phyloP scores from a whole-genome alignment of 2,329 filamentous ascomycete genomes.

The Beauveria scarabaeidicola region DNA sequence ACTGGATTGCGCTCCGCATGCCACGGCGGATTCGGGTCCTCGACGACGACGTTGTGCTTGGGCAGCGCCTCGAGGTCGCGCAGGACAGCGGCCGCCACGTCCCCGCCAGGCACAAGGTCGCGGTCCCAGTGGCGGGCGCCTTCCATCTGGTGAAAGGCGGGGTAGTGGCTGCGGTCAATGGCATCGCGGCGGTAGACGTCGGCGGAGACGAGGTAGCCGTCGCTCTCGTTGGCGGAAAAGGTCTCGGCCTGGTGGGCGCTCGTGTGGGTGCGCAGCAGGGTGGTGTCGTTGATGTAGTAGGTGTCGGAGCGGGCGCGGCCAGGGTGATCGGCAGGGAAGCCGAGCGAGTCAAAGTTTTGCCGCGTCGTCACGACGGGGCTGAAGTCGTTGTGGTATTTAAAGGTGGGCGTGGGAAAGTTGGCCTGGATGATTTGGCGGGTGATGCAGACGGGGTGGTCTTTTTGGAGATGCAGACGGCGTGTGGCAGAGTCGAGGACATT shows the following conservation, averaged over 20 bases:
- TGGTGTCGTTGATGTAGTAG: constrained; percentile 83
- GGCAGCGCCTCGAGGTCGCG: constrained; percentile 65
- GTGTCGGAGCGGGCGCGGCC: constrained; percentile 84
- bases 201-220: constrained; percentile 83
- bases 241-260: constrained; percentile 84
- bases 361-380: constrained; percentile 74
- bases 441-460: constrained; percentile 82
- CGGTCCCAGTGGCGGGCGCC: constrained; percentile 86
- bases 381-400: constrained; percentile 67
- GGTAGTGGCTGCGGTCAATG: constrained; percentile 90
- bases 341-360: constrained; percentile 96
- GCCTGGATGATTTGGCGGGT: constrained; percentile 90
- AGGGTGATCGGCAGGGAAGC: constrained; percentile 80
- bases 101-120: constrained; percentile 43
- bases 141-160: constrained; percentile 98
- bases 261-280: constrained; percentile 85
- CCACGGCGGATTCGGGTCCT: constrained; percentile 73
- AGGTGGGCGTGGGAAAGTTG: constrained; percentile 66
- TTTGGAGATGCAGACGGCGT: constrained; percentile 78
- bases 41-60: constrained; percentile 64
- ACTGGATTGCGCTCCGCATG: constrained; percentile 76
- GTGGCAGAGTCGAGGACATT: constrained; percentile 67
- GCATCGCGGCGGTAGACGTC: constrained; percentile 95
- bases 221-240: constrained; percentile 62
- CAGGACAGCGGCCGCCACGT: constrained; percentile 58